phyloP scores from a whole-genome alignment of 805 yeast genomes.

The Yamadazyma philogaea region DNA sequence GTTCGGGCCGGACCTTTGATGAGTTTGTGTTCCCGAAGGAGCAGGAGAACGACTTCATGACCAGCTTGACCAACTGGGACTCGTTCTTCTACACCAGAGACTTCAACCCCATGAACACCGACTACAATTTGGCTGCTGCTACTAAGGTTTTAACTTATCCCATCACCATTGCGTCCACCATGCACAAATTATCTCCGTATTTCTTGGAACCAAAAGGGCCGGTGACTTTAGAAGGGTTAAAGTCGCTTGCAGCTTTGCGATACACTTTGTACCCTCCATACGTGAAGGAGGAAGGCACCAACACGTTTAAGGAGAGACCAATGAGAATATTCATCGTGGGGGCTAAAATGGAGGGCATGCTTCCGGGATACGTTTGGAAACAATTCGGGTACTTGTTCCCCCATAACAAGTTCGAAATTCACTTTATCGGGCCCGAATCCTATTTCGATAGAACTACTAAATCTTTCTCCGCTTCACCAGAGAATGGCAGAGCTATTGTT shows the following conservation, averaged over 20 bases:
- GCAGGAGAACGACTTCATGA: conserved; percentile 69
- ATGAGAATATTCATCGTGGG: conserved; percentile 87
- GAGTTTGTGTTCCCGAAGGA: conserved; percentile 90
- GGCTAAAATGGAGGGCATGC: conserved; percentile 87
- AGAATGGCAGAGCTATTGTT: conserved; percentile 58
- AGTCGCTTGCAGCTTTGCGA: conserved; percentile 87
- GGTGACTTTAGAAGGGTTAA: conserved; percentile 85
- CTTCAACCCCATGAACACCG: conserved; percentile 94
- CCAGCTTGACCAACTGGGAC: conserved; percentile 88
- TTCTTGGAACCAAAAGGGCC: conserved; percentile 80
- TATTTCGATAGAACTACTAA: conserved; percentile 66
- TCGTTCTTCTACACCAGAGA: conserved; percentile 88
- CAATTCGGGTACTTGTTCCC: conserved; percentile 87
- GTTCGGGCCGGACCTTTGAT: conserved; percentile 92
- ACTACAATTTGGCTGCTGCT: conserved; percentile 91
- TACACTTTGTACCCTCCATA: conserved; percentile 78
- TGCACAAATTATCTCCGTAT: conserved; percentile 87
- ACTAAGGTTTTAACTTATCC: conserved; percentile 95
- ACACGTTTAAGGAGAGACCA: conserved; percentile 77
- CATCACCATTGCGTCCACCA: conserved; percentile 75
- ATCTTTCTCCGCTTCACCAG: conserved; percentile 55
- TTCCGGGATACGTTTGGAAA: conserved; percentile 95
- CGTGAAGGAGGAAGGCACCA: conserved; percentile 42
- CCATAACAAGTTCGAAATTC: conserved; percentile 74
- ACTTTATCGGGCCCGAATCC: conserved; percentile 92